Evolutionary conservation across 2,329 filamentous ascomycete genomes (phyloP), one percentile per base, ranked within the genome.

Genomic region (Corinectria fuckeliana): DNA sequence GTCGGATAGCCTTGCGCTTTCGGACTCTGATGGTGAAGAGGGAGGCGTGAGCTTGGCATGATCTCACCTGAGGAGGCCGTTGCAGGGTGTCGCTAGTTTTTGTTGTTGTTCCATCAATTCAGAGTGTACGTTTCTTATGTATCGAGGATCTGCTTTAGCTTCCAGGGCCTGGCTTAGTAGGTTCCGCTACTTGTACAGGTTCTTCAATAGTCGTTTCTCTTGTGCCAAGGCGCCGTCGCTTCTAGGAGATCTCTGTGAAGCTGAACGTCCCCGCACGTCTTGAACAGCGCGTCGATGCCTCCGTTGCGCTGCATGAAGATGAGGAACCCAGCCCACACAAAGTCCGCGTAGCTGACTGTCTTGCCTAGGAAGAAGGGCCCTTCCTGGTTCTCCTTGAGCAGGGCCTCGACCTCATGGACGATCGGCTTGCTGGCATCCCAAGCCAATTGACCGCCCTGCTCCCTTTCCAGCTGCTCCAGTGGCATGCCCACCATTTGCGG

Each of bases 301-400:
- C 75, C 75, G 4, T 80, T 64, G 1, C 70, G 65, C 59, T 73
- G 65, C 56, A 71, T 47, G 36, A 82, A 84, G 4, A 82, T 72
- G 57, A 88, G 61, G 30, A 77, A 76, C 1, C 77, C 78, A 0
- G 81, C 81, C 68, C 86, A 82, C 2, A 86, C 76, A 55, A 91
- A 84, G 69, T 88, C 87, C 4, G 81, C 82, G 70, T 84, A 89
- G 34, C 78, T 79, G 4, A 81, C 75, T 59, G 78, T 80, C 45
- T 81, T 74, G 0, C 89, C 89, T 60, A 84, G 48, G 54, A 91
- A 85, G 69, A 85, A 91, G 0, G 85, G 84, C 0, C 89, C 89
- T 0, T 81, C 79, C 0, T 75, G 69, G 34, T 82, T 82, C 73
- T 87, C 82, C 65, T 81, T 81, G 62, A 91, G 68, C 53, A 86